phyloP scores from a whole-genome alignment of 139 green algal genomes.

The Picochlorum sp. region DNA sequence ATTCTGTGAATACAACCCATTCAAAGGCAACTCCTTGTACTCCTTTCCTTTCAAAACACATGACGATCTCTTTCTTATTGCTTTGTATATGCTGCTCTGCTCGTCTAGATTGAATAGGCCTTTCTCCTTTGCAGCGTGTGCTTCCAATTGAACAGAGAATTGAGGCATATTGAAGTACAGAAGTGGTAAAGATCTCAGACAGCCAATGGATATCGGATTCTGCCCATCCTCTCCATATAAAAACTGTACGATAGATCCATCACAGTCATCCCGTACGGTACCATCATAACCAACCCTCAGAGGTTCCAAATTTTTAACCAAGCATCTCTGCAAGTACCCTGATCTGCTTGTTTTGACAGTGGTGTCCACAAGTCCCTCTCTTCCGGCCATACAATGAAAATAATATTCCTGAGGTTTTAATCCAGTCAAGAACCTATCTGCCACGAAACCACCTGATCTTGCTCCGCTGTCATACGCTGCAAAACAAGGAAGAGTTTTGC shows the following conservation, averaged over 20 bases:
- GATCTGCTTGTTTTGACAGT: constrained; percentile 93
- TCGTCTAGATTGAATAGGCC: constrained; percentile 4
- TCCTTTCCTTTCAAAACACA: constrained; percentile 6
- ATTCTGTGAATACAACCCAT: constrained; percentile 27
- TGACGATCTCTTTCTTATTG: background rate
- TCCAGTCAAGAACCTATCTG: constrained; percentile 83
- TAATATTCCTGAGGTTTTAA: constrained; percentile 90
- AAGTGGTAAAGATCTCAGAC: constrained; percentile 77
- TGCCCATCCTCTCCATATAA: constrained; percentile 92
- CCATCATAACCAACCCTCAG: constrained; percentile 80
- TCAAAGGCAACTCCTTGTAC: constrained; percentile 23
- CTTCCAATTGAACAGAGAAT: constrained; percentile 28
- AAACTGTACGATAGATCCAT: constrained; percentile 83
- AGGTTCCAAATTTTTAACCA: constrained; percentile 94
- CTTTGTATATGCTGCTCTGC: background rate
- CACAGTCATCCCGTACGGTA: constrained; percentile 82
- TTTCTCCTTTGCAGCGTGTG: constrained; percentile 2
- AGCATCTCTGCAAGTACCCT: constrained; percentile 71
- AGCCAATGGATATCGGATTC: constrained; percentile 58
- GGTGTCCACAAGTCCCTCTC: constrained; percentile 94
- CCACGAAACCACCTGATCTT: constrained; percentile 80
- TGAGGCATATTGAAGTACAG: constrained; percentile 41
- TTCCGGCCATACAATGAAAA: constrained; percentile 99
- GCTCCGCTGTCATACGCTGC: constrained; percentile 72
- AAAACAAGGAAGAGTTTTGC: constrained; percentile 98